Percentiles rank a stretch among this genome's conserved stretches.
These are phyloP conservation scores for Linderina pennispora DNA, from an alignment of 192 early-diverging fungal species.

Conservation along the genomic window DNA sequence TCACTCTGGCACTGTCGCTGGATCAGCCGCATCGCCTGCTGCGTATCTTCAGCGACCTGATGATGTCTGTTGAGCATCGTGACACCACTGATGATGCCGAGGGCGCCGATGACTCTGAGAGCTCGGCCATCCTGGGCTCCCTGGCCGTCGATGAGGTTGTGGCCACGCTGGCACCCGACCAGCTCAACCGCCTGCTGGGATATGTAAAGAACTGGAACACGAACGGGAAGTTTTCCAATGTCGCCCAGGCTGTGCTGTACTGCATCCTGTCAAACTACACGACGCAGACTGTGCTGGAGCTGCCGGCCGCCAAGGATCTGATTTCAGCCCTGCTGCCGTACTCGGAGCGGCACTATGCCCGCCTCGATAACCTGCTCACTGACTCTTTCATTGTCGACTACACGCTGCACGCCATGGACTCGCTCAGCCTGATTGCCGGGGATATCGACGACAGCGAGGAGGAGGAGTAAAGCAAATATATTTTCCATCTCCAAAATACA, in stretches of 20 bases:
- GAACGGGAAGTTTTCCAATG: conserved; percentile 69
- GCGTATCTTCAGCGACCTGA: conserved; percentile 60
- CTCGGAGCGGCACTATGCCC: conserved; percentile 84
- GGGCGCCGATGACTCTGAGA: background rate
- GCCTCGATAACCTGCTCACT: conserved; percentile 70
- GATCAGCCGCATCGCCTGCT: conserved; percentile 84
- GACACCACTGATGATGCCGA: conserved; percentile 9
- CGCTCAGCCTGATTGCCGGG: conserved; percentile 6
- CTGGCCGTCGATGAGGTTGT: conserved; percentile 65
- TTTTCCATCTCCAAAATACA: background rate
- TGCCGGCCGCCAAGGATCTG: conserved; percentile 80
- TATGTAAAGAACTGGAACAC: conserved; percentile 97
- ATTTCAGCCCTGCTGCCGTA: conserved; percentile 83
- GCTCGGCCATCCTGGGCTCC: conserved; percentile 22
- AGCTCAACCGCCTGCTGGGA: conserved; percentile 72
- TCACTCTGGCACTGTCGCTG: conserved; percentile 81
- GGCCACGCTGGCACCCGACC: conserved; percentile 51
- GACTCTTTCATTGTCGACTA: conserved; percentile 86
- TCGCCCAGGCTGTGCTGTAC: conserved; percentile 79
- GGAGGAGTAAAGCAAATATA: background rate
- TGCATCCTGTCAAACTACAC: conserved; percentile 63
- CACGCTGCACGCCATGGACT: conserved; percentile 83
- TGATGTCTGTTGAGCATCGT: conserved; percentile 34
- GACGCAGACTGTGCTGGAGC: conserved; percentile 60
- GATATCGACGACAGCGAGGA: conserved; percentile 1